These are phyloP conservation scores for Vanrija sp. DNA, from an alignment of 1,284 basidiomycete genomes.

Conservation along the genomic window DNA sequence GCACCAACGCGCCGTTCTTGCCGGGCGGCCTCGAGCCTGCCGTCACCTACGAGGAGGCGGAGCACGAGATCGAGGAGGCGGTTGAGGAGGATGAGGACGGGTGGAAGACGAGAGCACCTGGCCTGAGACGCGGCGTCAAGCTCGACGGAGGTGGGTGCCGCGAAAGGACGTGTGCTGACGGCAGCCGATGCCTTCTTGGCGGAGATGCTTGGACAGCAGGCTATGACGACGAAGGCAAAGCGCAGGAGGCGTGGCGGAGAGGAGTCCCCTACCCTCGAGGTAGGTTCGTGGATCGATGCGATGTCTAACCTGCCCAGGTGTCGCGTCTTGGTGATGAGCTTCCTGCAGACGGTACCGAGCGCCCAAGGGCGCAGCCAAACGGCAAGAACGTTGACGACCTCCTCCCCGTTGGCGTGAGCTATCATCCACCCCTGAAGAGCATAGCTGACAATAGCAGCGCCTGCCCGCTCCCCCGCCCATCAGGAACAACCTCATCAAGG, in stretches of 20 bases:
- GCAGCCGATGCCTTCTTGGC: slow-evolving; percentile 44
- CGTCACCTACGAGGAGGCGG: slow-evolving; percentile 21
- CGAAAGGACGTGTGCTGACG: neutral
- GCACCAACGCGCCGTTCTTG: slow-evolving; percentile 84
- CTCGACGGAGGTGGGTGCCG: slow-evolving; percentile 38
- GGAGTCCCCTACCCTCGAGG: slow-evolving; percentile 32
- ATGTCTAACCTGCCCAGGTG: slow-evolving; percentile 10
- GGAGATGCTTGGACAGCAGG: slow-evolving; percentile 40
- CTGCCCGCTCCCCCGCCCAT: slow-evolving; percentile 45
- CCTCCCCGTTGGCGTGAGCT: slow-evolving; percentile 69
- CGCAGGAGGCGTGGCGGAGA: slow-evolving; percentile 33
- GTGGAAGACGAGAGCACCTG: slow-evolving; percentile 45
- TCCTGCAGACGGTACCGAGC: slow-evolving; percentile 9
- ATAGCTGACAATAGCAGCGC: slow-evolving; percentile 28
- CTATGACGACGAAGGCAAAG: slow-evolving; percentile 37
- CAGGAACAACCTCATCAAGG: slow-evolving; percentile 26
- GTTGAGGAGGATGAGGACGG: slow-evolving; percentile 42
- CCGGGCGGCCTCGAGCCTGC: slow-evolving; percentile 69
- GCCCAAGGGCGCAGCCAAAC: slow-evolving; percentile 11
- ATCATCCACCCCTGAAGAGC: neutral
- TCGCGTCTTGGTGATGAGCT: slow-evolving; percentile 33
- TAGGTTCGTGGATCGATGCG: neutral
- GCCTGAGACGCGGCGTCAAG: slow-evolving; percentile 36
- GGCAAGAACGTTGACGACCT: slow-evolving; percentile 69
- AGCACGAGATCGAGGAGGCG: slow-evolving; percentile 41